Base-by-base conservation (phyloP, 441 rosid genomes). In the Arabidopsis hybrid region DNA sequence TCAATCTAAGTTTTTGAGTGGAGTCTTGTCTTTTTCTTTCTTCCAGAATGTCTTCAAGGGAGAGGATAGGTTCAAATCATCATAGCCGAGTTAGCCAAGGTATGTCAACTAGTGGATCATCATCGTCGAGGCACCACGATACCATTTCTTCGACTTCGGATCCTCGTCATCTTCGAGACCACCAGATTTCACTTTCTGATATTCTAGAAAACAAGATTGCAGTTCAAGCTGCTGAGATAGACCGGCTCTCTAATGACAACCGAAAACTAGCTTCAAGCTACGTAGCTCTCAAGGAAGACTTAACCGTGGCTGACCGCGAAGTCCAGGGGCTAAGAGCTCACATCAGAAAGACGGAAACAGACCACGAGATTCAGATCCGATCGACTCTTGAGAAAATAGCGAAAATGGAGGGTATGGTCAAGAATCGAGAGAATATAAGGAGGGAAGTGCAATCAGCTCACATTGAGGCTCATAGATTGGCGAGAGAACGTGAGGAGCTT, bases 181-280 rank as follows among this genome's bases (percentile, higher is more conserved):
- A 76, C 26, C 67, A 62, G 26, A 11, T 65, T 59, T 77, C 85
- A 58, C 87, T 67, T 42, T 60, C 85, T 0, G 87, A 84, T 55
- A 78, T 79, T 59, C 73, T 93, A 34, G 91, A 94, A 77, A 81
- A 74, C 78, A 94, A 82, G 79, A 76, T 89, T 80, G 91, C 87
- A 65, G 83, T 81, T 69, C 98, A 89, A 86, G 88, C 88, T 55
- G 91, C 83, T 50, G 96, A 94, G 81, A 83, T 90, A 34, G 91
- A 91, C 39, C 78, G 59, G 60, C 88, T 91, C 69, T 73, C 86
- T 3, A 71, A 67, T 18, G 97, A 91, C 60, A 93, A 93, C 78
- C 88, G 68, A 31, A 83, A 80, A 79, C 76, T 93, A 80, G 88
- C 89, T 39, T 70, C 85, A 36, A 51, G 79, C 68, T 89, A 91